A percentile compares a stretch with the other conserved stretches of the same genome.
phyloP scores from a whole-genome alignment of 148 eudicot genomes.

The Camellia lanceoleosa region DNA sequence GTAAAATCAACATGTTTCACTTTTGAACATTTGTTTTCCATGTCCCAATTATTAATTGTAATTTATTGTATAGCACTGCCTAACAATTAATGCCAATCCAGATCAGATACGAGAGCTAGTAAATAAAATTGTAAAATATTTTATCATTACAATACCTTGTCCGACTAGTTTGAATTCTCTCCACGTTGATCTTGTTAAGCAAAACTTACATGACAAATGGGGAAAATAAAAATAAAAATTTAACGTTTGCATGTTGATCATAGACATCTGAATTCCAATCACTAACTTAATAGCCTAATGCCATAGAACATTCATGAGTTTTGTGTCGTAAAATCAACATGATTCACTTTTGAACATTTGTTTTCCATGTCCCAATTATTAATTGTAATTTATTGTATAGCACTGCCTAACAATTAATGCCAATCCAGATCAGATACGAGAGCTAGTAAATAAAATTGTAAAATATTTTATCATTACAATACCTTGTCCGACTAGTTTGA shows the following conservation, averaged over 20 bases:
- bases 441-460: background rate
- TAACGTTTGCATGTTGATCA: background rate
- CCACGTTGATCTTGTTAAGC: background rate
- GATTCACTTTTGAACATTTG: background rate
- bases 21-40: background rate
- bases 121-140: background rate
- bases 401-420: background rate
- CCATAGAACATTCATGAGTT: background rate
- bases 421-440: background rate
- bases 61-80: background rate
- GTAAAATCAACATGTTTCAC: background rate
- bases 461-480: background rate
- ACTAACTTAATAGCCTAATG: background rate
- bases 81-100: background rate
- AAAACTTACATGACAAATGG: background rate
- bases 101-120: background rate
- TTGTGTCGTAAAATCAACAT: background rate
- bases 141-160: too few species aligned
- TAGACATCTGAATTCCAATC: background rate
- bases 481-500: constrained; percentile 39
- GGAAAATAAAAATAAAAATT: too few species aligned
- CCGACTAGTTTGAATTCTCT: too few species aligned
- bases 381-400: background rate
- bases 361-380: background rate
- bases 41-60: background rate